A percentile compares a stretch with the other conserved stretches of the same genome.
Evolutionary conservation across 1,284 basidiomycete species (phyloP).

Genomic region (Cryptococcus sp.): DNA sequence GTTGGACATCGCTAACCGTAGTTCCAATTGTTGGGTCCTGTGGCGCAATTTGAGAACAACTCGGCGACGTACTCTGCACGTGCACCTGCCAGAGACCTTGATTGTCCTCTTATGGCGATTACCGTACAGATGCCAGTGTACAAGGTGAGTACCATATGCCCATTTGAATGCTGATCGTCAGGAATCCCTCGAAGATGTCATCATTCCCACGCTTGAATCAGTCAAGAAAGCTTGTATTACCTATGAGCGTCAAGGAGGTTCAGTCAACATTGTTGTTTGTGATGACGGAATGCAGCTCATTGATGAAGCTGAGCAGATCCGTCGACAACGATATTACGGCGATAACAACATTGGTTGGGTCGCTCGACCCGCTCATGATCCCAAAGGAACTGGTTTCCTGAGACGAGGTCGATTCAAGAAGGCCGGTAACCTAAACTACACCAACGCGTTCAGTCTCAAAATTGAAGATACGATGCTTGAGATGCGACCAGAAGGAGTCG

Average conservation of each 20-base stretch:
- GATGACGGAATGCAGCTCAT: constrained; percentile 66
- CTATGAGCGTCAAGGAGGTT: constrained; percentile 55
- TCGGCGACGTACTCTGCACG: constrained; percentile 53
- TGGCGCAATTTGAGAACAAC: constrained; percentile 54
- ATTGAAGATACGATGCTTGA: constrained; percentile 66
- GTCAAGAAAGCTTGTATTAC: constrained; percentile 82
- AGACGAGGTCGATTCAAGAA: constrained; percentile 89
- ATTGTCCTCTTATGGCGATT: constrained; percentile 52
- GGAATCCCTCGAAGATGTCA: constrained; percentile 52
- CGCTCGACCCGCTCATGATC: constrained; percentile 66
- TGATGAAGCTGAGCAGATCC: constrained; percentile 58
- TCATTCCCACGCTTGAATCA: constrained; percentile 67
- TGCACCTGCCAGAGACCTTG: constrained; percentile 50
- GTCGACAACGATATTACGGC: constrained; percentile 68
- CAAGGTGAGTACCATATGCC: constrained; percentile 39
- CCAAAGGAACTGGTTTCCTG: constrained; percentile 58
- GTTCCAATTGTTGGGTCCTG: constrained; percentile 49
- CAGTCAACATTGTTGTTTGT: constrained; percentile 44
- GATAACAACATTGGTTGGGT: constrained; percentile 79
- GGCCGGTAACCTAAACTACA: constrained; percentile 89
- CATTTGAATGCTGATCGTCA: too few relatives aligned
- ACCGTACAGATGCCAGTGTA: constrained; percentile 60
- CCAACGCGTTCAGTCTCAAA: constrained; percentile 63
- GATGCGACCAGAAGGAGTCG: constrained; percentile 42
- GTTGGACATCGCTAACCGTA: constrained; percentile 1